Evolutionary conservation across 2,329 filamentous ascomycete species (phyloP).

Genomic region (Metarhizium anisopliae): DNA sequence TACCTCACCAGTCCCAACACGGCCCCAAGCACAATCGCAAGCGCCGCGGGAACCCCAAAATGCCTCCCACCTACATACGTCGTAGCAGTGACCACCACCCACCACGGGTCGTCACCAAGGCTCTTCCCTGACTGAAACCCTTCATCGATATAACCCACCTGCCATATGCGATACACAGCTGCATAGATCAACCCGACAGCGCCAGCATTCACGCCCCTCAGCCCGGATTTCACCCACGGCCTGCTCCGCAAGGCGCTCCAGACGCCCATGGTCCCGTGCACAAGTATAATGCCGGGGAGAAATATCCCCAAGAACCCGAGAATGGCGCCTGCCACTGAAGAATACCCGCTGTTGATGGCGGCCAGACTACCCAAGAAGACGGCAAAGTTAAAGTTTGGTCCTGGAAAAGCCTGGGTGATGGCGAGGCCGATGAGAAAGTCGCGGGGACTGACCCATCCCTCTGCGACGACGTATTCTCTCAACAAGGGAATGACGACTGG

Average conservation of each 20-base stretch:
- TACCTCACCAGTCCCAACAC: constrained; percentile 25
- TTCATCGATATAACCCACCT: constrained; percentile 49
- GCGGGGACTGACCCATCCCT: constrained; percentile 60
- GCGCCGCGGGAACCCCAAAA: constrained; percentile 17
- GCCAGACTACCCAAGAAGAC: constrained; percentile 47
- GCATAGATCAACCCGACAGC: constrained; percentile 56
- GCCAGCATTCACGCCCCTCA: constrained; percentile 49
- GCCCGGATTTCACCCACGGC: constrained; percentile 35
- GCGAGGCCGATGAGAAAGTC: constrained; percentile 68
- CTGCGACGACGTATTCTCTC: constrained; percentile 53
- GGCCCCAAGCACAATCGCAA: constrained; percentile 24
- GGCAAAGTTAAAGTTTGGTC: constrained; percentile 40
- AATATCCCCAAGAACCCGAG: constrained; percentile 47
- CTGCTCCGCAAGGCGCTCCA: constrained; percentile 20
- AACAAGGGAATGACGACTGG: constrained; percentile 58
- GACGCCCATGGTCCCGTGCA: constrained; percentile 39
- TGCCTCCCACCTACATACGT: constrained; percentile 21
- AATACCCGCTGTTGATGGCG: constrained; percentile 25
- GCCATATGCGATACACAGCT: constrained; percentile 54
- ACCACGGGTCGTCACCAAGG: constrained; percentile 51
- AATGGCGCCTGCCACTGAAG: constrained; percentile 32
- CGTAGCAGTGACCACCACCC: constrained; percentile 48
- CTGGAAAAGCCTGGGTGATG: constrained; percentile 60
- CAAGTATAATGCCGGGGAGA: constrained; percentile 36
- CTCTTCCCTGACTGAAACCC: constrained; percentile 38